Base-by-base conservation (phyloP, 148 eudicot genomes). In the Heliosperma pusillum region DNA sequence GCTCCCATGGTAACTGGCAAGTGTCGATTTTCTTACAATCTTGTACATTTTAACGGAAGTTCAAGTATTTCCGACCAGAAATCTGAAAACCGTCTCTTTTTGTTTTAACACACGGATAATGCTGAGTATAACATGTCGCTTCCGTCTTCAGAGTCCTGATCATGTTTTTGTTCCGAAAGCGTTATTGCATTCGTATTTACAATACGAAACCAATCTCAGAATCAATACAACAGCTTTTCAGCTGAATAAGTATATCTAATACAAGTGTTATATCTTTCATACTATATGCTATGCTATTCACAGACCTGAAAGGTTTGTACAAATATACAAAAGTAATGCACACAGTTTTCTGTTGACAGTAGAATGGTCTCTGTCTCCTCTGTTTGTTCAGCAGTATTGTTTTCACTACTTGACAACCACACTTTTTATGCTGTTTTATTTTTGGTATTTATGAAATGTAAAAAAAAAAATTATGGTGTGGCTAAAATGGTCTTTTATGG, bases 311-410 rank as follows among this genome's bases (percentile, higher is more conserved):
- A 24, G 52, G 3, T 24, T 64, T 22, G 4, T 50, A 50, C 55
- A 50, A 50, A 50, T 66, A 47, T 66, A 73, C 73, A 73, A 21
- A 57, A 36, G 42, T 65, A 20, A 25, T 72, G 5, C 36, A 33
- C 8, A 13, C 58, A 70, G 56, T 25, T 13, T 50, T 3, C 36
- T 33, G 36, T 33, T 33, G 36, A 33, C 36, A 33, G 73, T 67
- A 42, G 56, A 13, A n/a, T 12, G 11, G 10, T 57, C 24, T 10
- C 20, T 57, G 60, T 10, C 50, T 9, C 3, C 15, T 15, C 33
- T 56, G 62, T 16, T 56, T 30, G 62, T 15, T 9, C 24, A 26
- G 25, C 36, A 2, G 30, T 5, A 61, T 55, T 15, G 19, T 53
- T n/a, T n/a, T n/a, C n/a, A n/a, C n/a, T n/a, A n/a, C n/a, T n/a